Evolutionary conservation across 192 early-diverging fungal species (phyloP), one percentile per base, ranked within the genome.

Genomic region (Backusella psychrophila): DNA sequence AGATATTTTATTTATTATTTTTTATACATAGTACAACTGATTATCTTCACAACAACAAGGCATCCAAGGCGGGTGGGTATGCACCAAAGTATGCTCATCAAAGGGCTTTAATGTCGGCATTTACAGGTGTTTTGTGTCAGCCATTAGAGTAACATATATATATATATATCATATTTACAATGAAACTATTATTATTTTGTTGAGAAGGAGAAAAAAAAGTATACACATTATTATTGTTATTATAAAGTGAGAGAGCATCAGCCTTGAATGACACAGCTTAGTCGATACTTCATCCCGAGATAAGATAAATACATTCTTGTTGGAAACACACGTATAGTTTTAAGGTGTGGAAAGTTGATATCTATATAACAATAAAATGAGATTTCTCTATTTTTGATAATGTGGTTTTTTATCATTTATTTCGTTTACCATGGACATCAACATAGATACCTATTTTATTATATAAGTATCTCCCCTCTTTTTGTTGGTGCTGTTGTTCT

Each of bases 41-140:
- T 35, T 72, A 77, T 52, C 33, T 81, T 49, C 75, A 63, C 56
- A 72, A 79, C 59, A 73, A 72, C 68, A 80, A 75, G 79, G 56
- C 42, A 36, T 63, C 77, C 17, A 66, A 75, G 67, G 87, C 87
- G 6, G 83, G 87, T 35, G 87, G 87, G 1, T 89, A 82, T 59
- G 49, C 75, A 12, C 71, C 87, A 4, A 46, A 68, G 12, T 84
- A 87, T 76, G 81, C 81, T 6, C 78, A 85, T 52, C 71, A 87
- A 66, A 68, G 87, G 6, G 86, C 84, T 5, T 44, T 80, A 23
- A 69, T 56, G 29, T 35, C 14, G 5, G 78, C 78, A 71, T 75
- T 79, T 42, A 72, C 69, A 29, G 78, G 78, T 17, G 15, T 80
- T 36, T 33, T 41, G 26, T 75, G 74, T 42, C 59, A n/a, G 52